Base-by-base conservation (phyloP, 1,139 yeast species). In the Saccharomycopsis hybrid region DNA sequence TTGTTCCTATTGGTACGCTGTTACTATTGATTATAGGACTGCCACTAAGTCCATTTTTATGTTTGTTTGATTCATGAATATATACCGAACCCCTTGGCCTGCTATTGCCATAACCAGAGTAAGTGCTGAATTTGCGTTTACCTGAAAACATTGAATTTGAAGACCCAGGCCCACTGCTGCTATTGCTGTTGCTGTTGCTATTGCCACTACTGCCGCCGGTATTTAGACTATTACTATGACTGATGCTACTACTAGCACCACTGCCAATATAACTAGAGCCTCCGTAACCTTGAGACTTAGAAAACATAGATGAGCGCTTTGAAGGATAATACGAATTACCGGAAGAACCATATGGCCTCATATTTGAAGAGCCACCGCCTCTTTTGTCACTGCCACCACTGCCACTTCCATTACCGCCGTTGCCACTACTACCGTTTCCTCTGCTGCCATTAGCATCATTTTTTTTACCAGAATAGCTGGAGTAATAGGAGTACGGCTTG, bases 401-500 rank as follows among this genome's bases (percentile, higher is more conserved):
- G 32, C 38, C 38, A 24, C 38, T 30, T 33, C 46, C 32, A 27
- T 11, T 27, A 24, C 47, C 33, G 24, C 29, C 11, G 24, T 27
- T 35, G 27, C 50, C 39, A 29, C 29, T 11, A 27, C 40, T 40
- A 35, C 18, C 9, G 29, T 28, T 28, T 28, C 36, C 32, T 11
- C 35, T 2, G n/a, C 29, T 44, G 35, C 30, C 31, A 30, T 29
- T 43, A 28, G 32, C 38, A 18, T 24, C 28, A 29, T 25, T 25
- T 24, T 32, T 42, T 5, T 35, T 43, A 9, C 41, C 11, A 33
- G 36, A 33, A 11, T 43, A 37, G 25, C 30, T 35, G 2, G 50
- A 42, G 27, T 43, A 43, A 18, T 36, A 32, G 27, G 51, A 44
- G 39, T 52, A 52, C 7, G 55, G 51, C 43, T 45, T 50, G 41